phyloP scores from a whole-genome alignment of 2,329 filamentous ascomycete genomes.

The Calonectria honghensis region DNA sequence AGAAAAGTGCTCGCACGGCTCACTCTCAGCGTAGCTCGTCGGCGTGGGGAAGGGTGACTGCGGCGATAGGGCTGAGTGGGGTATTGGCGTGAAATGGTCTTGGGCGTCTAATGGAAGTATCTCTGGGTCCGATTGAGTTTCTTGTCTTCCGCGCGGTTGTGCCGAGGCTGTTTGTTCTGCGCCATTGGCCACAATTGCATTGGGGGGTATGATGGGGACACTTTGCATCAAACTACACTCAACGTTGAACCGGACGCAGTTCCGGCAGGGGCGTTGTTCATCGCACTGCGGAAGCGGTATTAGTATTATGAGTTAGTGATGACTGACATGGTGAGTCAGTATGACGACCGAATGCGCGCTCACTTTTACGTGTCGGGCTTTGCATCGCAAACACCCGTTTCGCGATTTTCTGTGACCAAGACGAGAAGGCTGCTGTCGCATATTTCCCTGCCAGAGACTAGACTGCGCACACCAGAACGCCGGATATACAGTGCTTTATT shows the following conservation, averaged over 20 bases:
- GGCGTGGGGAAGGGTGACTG: too few species aligned
- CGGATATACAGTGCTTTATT: not conserved
- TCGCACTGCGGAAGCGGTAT: constrained; percentile 35
- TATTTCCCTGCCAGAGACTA: not conserved
- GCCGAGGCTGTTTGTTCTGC: too few species aligned
- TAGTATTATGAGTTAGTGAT: too few species aligned
- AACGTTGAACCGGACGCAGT: constrained; percentile 41
- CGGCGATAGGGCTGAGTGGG: too few species aligned
- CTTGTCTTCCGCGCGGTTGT: too few species aligned
- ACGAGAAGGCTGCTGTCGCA: too few species aligned
- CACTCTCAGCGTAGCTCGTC: not conserved
- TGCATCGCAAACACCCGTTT: constrained; percentile 1
- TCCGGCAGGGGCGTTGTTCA: constrained; percentile 41
- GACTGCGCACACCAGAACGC: not conserved
- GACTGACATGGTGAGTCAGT: too few species aligned
- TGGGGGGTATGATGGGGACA: too few species aligned
- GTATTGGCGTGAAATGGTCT: too few species aligned
- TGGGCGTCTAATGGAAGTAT: too few species aligned
- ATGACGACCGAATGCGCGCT: not conserved
- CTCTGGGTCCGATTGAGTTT: too few species aligned
- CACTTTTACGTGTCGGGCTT: not conserved
- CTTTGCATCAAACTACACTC: constrained; percentile 36
- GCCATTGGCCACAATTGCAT: too few species aligned
- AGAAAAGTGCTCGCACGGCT: not conserved
- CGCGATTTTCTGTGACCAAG: not conserved